Evolutionary conservation across 2,329 filamentous ascomycete genomes (phyloP).

Genomic region (Apiospora koreana): DNA sequence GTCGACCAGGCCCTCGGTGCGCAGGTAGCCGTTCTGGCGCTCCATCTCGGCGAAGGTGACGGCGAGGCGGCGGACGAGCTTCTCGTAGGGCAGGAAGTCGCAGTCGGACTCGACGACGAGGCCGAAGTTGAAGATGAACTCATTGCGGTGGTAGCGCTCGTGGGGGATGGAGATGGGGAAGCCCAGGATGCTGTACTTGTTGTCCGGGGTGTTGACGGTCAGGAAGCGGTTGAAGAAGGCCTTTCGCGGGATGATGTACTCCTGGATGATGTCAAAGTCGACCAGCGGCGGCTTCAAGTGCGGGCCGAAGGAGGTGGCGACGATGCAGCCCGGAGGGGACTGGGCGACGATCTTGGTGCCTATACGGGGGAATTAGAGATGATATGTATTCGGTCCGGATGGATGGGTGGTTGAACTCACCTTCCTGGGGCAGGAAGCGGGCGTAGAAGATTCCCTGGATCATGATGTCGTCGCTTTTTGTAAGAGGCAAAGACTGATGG

Average conservation of each 20-base stretch:
- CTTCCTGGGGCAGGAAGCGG: slow-evolving; percentile 66
- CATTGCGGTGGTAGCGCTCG: slow-evolving; percentile 82
- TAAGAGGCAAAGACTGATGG: neutral
- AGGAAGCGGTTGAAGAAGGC: slow-evolving; percentile 93
- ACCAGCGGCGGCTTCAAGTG: slow-evolving; percentile 65
- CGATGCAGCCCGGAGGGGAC: slow-evolving; percentile 63
- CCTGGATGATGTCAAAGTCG: slow-evolving; percentile 82
- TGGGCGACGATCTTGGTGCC: slow-evolving; percentile 65
- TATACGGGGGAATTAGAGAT: slow-evolving; percentile 26
- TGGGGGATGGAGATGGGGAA: slow-evolving; percentile 87
- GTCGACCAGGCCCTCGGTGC: slow-evolving; percentile 40
- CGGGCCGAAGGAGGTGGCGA: slow-evolving; percentile 39
- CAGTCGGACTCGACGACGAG: slow-evolving; percentile 69
- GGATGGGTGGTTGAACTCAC: slow-evolving; percentile 36
- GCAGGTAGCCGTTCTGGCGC: slow-evolving; percentile 85
- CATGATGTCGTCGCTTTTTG: slow-evolving; percentile 45
- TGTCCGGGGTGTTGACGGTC: slow-evolving; percentile 71
- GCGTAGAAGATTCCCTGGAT: slow-evolving; percentile 74
- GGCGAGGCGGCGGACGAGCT: slow-evolving; percentile 83
- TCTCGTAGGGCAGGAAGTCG: slow-evolving; percentile 79
- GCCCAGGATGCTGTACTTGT: slow-evolving; percentile 76
- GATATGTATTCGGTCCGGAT: slow-evolving; percentile 21
- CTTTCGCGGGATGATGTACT: slow-evolving; percentile 93
- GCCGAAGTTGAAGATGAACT: slow-evolving; percentile 98
- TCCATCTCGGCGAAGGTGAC: slow-evolving; percentile 86